phyloP scores from a whole-genome alignment of 2,329 filamentous ascomycete genomes.

The Sporothrix brunneoviolacea region DNA sequence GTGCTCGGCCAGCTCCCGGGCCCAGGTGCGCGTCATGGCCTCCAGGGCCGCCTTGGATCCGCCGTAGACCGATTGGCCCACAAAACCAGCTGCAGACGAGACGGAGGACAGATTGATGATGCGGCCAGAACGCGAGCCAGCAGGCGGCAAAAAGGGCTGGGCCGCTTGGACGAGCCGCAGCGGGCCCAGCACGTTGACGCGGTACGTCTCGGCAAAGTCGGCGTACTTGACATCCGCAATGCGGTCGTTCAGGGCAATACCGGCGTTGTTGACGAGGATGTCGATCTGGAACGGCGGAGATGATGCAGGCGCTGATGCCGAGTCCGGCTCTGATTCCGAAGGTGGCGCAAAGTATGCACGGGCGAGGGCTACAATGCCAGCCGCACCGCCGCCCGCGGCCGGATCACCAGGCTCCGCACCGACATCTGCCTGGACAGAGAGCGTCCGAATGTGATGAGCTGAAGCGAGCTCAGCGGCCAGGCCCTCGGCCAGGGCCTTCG shows the following conservation, averaged over 20 bases:
- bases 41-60: conserved; percentile 53
- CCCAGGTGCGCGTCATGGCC: conserved; percentile 54
- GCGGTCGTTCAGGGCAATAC: conserved; percentile 58
- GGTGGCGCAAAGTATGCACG: conserved; percentile 52
- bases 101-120: conserved; percentile 52
- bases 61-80: conserved; percentile 50
- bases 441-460: conserved; percentile 52
- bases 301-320: conserved; percentile 31
- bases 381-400: conserved; percentile 41
- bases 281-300: conserved; percentile 58
- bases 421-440: conserved; percentile 66
- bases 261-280: conserved; percentile 84
- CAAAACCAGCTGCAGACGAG: conserved; percentile 46
- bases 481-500: conserved; percentile 41
- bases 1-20: conserved; percentile 46
- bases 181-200: conserved; percentile 76
- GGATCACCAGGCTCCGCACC: conserved; percentile 53
- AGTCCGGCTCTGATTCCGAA: too few relatives aligned
- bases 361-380: conserved; percentile 32
- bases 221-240: conserved; percentile 55
- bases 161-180: conserved; percentile 70
- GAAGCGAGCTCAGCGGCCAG: conserved; percentile 55
- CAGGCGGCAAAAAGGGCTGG: conserved; percentile 60
- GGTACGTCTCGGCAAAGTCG: conserved; percentile 67
- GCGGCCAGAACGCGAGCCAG: conserved; percentile 56